Evolutionary conservation across 306 rosid genomes (phyloP).

Genomic region (Rubus parviflorus): DNA sequence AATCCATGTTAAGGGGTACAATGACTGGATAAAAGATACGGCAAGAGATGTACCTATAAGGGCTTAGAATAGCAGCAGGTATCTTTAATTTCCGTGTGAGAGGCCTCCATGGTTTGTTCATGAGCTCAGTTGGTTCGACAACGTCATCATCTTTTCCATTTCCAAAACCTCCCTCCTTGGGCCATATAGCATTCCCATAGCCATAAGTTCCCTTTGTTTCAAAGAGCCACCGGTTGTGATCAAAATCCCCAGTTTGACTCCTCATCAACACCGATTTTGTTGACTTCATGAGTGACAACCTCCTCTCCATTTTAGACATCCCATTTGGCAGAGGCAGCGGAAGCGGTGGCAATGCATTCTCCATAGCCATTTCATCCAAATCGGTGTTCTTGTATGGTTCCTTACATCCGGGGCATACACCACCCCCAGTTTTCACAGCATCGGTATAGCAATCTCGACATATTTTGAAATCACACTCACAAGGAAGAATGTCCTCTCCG

Average conservation of each 20-base stretch:
- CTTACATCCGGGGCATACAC: slow-evolving; percentile 88
- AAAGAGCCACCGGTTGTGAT: slow-evolving; percentile 90
- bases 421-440: slow-evolving; percentile 78
- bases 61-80: slow-evolving; percentile 91
- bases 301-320: slow-evolving; percentile 85
- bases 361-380: slow-evolving; percentile 70
- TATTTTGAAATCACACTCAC: slow-evolving; percentile 95
- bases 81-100: slow-evolving; percentile 85
- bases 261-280: slow-evolving; percentile 75
- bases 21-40: background rate
- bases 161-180: slow-evolving; percentile 74
- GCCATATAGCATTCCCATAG: slow-evolving; percentile 97
- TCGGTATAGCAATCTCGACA: slow-evolving; percentile 90
- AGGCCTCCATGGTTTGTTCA: slow-evolving; percentile 89
- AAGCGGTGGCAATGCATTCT: slow-evolving; percentile 60
- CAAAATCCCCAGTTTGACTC: slow-evolving; percentile 94
- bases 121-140: slow-evolving; percentile 64
- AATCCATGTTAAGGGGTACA: background rate
- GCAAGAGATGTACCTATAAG: slow-evolving; percentile 62
- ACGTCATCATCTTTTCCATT: slow-evolving; percentile 56
- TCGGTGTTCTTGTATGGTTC: slow-evolving; percentile 83
- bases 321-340: slow-evolving; percentile 69
- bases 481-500: slow-evolving; percentile 88
- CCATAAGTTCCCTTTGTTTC: slow-evolving; percentile 97
- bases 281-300: slow-evolving; percentile 85